phyloP scores from a whole-genome alignment of 1,284 basidiomycete species.

The Moniliella sp. region DNA sequence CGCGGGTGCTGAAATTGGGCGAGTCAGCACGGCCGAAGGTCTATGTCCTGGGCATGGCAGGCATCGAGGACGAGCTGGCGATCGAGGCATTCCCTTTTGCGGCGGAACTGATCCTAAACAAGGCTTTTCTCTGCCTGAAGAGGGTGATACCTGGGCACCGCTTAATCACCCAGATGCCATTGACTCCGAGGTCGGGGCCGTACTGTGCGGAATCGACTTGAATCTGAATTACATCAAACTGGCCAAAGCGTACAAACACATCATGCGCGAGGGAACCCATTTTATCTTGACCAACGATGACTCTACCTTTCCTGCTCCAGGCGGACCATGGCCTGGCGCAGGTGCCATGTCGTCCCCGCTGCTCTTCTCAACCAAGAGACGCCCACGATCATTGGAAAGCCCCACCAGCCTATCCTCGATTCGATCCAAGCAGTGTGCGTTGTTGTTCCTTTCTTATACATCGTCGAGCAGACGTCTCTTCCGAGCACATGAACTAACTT shows the following conservation, averaged over 20 bases:
- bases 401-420: slow-evolving; percentile 72
- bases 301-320: slow-evolving; percentile 59
- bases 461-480: too few species aligned
- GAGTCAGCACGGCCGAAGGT: slow-evolving; percentile 80
- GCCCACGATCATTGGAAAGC: slow-evolving; percentile 72
- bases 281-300: slow-evolving; percentile 88
- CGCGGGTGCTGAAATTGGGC: slow-evolving; percentile 63
- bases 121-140: not conserved
- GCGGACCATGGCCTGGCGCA: slow-evolving; percentile 57
- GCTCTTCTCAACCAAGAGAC: slow-evolving; percentile 47
- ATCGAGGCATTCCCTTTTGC: slow-evolving; percentile 53
- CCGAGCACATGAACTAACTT: too few species aligned
- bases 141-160: slow-evolving; percentile 29
- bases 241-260: slow-evolving; percentile 61
- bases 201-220: slow-evolving; percentile 53
- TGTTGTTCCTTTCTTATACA: too few species aligned
- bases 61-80: slow-evolving; percentile 73
- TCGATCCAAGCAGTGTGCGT: slow-evolving; percentile 90
- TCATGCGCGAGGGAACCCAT: slow-evolving; percentile 42
- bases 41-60: slow-evolving; percentile 78
- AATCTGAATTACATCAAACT: slow-evolving; percentile 58
- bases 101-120: slow-evolving; percentile 59
- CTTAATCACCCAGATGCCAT: slow-evolving; percentile 36
- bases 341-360: slow-evolving; percentile 60
- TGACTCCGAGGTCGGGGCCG: slow-evolving; percentile 66